Base-by-base conservation (phyloP, 192 early-diverging fungal genomes). In the Coemansia sp. region DNA sequence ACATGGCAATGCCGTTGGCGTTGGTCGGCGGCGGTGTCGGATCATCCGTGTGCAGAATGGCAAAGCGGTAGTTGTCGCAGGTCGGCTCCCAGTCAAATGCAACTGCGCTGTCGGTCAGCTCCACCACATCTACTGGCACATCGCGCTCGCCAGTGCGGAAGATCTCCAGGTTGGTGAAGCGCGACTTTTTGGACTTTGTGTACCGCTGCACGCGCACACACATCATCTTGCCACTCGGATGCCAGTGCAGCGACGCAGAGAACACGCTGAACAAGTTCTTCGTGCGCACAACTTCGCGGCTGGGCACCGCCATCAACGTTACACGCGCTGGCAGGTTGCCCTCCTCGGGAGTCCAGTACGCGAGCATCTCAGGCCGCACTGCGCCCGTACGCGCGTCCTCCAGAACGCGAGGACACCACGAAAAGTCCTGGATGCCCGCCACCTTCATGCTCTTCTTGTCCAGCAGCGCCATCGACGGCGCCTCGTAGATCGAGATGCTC, bases 181-280 rank as follows among this genome's bases (percentile, higher is more conserved):
- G 90, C 6, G 84, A 79, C 84, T 94, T 97, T 80, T 97, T 97
- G 59, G 93, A 92, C 83, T 95, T 94, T 52, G 89, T 90, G 62
- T 83, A 83, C 57, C 94, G 88, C 65, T 95, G 93, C 25, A 98
- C 96, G 69, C 89, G 89, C 76, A 97, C 96, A 37, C 92, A 89
- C 37, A 99, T 83, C 79, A 92, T 93, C 51, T 94, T 86, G 62
- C 96, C 96, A 63, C 84, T 81, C 29, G 86, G 86, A 70, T 98
- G 95, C 94, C 94, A 98, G 85, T 88, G 86, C 57, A 99, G 80
- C 53, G 92, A 91, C 70, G 91, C 93, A 49, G 90, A 86, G 53
- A 83, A 87, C 35, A 97, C 95, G 79, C 88, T 94, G 84, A 97
- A 95, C 86, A 99, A 86, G 81, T 98, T 98, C 88, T 98, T 99